A percentile compares a stretch with the other conserved stretches of the same genome.
Evolutionary conservation across 1,284 basidiomycete species (phyloP).

Genomic region (Ustilago sp.): DNA sequence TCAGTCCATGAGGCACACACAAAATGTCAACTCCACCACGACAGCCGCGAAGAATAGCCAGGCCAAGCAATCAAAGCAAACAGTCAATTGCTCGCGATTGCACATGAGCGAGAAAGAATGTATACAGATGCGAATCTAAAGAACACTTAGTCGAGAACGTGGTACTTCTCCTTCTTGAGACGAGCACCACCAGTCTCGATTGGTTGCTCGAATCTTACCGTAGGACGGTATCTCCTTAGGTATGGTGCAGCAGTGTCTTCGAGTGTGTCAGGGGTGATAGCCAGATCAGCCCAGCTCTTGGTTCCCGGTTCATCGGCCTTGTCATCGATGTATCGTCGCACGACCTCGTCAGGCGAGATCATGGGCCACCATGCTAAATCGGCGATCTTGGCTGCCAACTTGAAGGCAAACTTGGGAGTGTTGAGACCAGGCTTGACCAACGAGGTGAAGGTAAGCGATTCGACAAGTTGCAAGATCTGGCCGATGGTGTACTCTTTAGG

Average conservation of each 20-base stretch:
- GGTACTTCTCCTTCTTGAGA: constrained; percentile 58
- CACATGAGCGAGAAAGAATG: neutral
- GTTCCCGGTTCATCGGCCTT: constrained; percentile 69
- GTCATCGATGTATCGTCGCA: constrained; percentile 88
- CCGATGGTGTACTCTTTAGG: constrained; percentile 87
- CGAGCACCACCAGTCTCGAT: constrained; percentile 68
- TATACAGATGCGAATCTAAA: constrained; percentile 3
- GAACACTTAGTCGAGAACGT: constrained; percentile 40
- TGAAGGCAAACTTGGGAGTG: constrained; percentile 82
- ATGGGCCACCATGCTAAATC: constrained; percentile 92
- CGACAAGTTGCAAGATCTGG: constrained; percentile 85
- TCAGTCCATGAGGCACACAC: too few species aligned
- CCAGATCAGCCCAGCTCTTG: constrained; percentile 73
- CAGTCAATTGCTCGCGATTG: constrained; percentile 19
- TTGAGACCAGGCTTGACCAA: constrained; percentile 76
- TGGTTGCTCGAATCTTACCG: constrained; percentile 72
- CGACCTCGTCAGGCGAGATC: constrained; percentile 89
- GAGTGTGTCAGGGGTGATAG: constrained; percentile 81
- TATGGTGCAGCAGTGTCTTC: constrained; percentile 92
- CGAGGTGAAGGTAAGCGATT: constrained; percentile 80
- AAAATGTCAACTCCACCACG: too few species aligned
- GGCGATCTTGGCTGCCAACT: constrained; percentile 76
- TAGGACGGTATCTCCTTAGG: constrained; percentile 86
- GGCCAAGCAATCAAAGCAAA: neutral
- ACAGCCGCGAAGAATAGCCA: too few species aligned